Evolutionary conservation across 495 filamentous ascomycete genomes (phyloP).

Genomic region (Aspergillus avenaceus): DNA sequence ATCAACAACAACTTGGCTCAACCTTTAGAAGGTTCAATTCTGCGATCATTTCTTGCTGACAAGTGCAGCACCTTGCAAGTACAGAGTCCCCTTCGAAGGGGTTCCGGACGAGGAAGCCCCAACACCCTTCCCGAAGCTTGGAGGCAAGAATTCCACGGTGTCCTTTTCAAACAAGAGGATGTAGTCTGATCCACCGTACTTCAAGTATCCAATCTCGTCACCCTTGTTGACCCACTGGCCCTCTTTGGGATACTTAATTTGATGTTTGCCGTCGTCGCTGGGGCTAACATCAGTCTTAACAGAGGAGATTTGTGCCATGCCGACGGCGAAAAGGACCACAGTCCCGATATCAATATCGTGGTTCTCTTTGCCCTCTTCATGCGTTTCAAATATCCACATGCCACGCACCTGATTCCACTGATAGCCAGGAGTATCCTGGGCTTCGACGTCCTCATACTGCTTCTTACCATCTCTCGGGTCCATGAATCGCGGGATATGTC

Average conservation of each 20-base stretch:
- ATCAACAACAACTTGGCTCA: too few relatives aligned
- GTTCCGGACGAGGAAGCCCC: background rate
- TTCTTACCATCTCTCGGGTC: background rate
- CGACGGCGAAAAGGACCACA: background rate
- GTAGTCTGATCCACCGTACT: background rate
- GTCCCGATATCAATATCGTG: background rate
- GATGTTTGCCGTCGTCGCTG: background rate
- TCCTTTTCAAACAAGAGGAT: background rate
- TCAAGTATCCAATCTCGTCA: background rate
- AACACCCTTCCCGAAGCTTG: too few relatives aligned
- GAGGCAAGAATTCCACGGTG: background rate
- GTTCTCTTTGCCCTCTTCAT: background rate
- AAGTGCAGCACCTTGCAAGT: background rate
- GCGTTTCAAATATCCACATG: background rate
- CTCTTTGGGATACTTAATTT: background rate
- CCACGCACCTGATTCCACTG: constrained; percentile 1
- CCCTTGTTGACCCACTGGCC: background rate
- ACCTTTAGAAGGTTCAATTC: too few relatives aligned
- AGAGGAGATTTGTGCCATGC: background rate
- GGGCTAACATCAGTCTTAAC: background rate
- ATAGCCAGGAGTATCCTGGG: background rate
- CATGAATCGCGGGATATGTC: background rate
- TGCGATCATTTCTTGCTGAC: too few relatives aligned
- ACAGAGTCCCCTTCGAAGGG: background rate
- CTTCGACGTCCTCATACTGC: background rate